Evolutionary conservation across 768 basidiomycete species (phyloP), one percentile per base, ranked within the genome.

Genomic region (Mycena floridula): DNA sequence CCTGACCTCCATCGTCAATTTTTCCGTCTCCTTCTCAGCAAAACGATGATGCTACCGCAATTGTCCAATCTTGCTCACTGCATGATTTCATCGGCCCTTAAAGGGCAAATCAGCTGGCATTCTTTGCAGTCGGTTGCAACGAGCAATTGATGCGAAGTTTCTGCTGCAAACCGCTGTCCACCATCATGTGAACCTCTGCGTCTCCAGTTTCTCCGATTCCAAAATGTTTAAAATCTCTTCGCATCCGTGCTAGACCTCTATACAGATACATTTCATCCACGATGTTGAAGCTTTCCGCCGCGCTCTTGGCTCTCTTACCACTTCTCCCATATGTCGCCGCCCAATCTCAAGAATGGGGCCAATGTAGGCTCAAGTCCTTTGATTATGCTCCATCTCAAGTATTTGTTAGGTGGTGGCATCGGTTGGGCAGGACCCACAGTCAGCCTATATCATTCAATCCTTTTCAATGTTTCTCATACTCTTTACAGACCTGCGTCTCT

Each of bases 401-500:
- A 36, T 23, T 32, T 36, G 11, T 16, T 37, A 60, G 57, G 59
- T 38, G 59, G 60, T 35, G 59, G 60, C 11, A 52, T 45, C 12
- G 52, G 49, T 26, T 61, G 57, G 57, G 52, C 50, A 23, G 66
- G 66, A 16, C 40, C 62, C 36, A 68, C 63, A 11, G 64, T 65
- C 39, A 44, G 52, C 23, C 3, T 9, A 12, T 26, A 15, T 45
- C 30, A 8, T 7, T 36, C 15, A 1, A 37, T 28, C 18, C 22
- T 9, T 9, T 32, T 22, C 7, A 11, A 38, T 37, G 30, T 44
- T 30, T 21, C 15, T 15, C n/a, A 15, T 7, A 15, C 16, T n/a
- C n/a, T n/a, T n/a, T n/a, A 16, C 37, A 63, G 70, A 56, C 70
- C 8, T 75, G 72, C 43, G 58, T 66, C 22, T n/a, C 66, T 4